Conservation (phyloP, 805 yeast genomes). For the Lipomyces mesembrius region DNA sequence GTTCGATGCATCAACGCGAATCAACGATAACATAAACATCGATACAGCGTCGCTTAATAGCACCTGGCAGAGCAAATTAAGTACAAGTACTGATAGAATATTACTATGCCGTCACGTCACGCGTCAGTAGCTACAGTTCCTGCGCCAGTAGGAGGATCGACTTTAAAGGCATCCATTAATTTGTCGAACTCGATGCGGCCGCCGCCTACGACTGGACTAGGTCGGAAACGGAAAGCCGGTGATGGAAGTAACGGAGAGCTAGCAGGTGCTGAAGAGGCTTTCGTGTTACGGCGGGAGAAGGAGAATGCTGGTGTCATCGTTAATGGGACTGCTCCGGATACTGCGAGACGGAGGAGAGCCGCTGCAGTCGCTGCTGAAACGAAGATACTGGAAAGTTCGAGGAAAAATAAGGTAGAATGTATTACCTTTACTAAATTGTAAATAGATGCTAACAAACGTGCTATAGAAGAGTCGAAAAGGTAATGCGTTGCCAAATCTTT, state of each 20-base stretch:
- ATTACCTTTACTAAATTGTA: neutral
- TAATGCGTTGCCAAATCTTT: neutral
- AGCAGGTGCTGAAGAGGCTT: neutral
- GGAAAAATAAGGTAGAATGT: constrained; percentile 17
- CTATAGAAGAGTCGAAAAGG: constrained; percentile 6
- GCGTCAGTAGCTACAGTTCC: constrained; percentile 4
- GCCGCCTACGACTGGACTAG: neutral
- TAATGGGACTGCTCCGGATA: neutral
- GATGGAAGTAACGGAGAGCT: neutral
- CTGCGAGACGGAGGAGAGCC: constrained; percentile 26
- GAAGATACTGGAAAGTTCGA: constrained; percentile 32
- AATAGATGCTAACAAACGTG: no score
- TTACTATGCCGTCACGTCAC: constrained; percentile 18
- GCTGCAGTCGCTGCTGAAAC: constrained; percentile 37
- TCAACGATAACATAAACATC: neutral
- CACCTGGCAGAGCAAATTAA: neutral
- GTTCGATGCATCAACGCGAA: neutral
- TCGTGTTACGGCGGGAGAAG: constrained; percentile 7
- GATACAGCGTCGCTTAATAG: neutral
- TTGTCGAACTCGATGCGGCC: constrained; percentile 10
- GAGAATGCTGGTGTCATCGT: constrained; percentile 9
- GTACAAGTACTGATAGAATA: neutral
- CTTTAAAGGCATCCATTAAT: neutral
- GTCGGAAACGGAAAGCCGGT: constrained; percentile 8
- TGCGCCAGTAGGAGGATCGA: constrained; percentile 3